These are phyloP conservation scores for Bipolaris zeicola DNA, from an alignment of 2,329 filamentous ascomycete genomes.

Conservation along the genomic window DNA sequence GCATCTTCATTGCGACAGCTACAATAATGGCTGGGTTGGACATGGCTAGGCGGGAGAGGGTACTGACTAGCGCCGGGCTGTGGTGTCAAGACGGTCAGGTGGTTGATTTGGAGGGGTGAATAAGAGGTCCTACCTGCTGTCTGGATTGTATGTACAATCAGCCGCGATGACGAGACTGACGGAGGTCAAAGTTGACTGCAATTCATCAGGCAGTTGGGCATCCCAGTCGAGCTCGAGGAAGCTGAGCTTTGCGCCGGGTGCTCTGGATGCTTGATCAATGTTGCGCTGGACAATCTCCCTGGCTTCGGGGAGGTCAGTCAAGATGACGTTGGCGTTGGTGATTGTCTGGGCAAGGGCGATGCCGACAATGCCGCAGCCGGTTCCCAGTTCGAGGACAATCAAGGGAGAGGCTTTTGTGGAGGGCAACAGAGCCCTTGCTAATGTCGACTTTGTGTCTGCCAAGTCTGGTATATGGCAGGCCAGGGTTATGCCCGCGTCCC, in stretches of 20 bases:
- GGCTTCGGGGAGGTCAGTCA: slow-evolving; percentile 71
- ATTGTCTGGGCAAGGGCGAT: slow-evolving; percentile 64
- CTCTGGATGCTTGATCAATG: slow-evolving; percentile 52
- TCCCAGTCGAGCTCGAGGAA: slow-evolving; percentile 69
- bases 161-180: slow-evolving; percentile 68
- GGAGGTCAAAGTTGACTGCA: slow-evolving; percentile 3
- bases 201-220: slow-evolving; percentile 51
- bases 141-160: slow-evolving; percentile 76
- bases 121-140: slow-evolving; percentile 53
- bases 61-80: slow-evolving; percentile 65
- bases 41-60: slow-evolving; percentile 57
- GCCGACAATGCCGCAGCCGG: slow-evolving; percentile 70
- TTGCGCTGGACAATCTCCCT: slow-evolving; percentile 65
- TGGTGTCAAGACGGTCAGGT: neutral
- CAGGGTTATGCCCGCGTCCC: slow-evolving; percentile 66
- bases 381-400: slow-evolving; percentile 66
- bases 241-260: slow-evolving; percentile 50
- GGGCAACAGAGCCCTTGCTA: slow-evolving; percentile 9
- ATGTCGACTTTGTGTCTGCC: slow-evolving; percentile 29
- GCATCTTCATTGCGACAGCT: slow-evolving; percentile 68
- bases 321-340: slow-evolving; percentile 58
- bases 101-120: neutral
- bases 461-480: slow-evolving; percentile 58
- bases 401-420: slow-evolving; percentile 23
- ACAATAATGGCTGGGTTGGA: slow-evolving; percentile 58